Percentiles rank a stretch among this genome's conserved stretches.
phyloP scores from a whole-genome alignment of 2,329 filamentous ascomycete species.

The Calonectria crousiana region DNA sequence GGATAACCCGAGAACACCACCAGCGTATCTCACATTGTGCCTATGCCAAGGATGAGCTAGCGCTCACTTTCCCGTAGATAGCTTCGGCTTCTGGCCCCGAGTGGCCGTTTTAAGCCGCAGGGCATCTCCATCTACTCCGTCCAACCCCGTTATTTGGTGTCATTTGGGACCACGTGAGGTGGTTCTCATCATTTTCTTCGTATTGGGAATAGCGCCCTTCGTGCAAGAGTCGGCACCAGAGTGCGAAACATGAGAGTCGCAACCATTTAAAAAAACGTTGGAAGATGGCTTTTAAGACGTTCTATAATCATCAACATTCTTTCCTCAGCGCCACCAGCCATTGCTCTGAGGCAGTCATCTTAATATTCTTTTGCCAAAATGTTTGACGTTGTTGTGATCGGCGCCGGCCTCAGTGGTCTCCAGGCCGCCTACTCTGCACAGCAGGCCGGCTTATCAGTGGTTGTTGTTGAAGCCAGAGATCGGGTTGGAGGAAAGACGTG shows the following conservation, averaged over 20 bases:
- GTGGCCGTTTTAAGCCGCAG: neutral
- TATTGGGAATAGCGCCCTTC: neutral
- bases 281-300: neutral
- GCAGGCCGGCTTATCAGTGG: constrained; percentile 51
- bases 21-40: neutral
- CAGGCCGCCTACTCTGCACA: constrained; percentile 51
- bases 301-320: neutral
- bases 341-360: neutral
- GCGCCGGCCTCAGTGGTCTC: constrained; percentile 57
- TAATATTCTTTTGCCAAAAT: neutral
- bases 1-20: neutral
- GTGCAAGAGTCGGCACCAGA: neutral
- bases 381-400: constrained; percentile 55
- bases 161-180: neutral
- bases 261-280: constrained; percentile 2
- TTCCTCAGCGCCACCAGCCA: neutral
- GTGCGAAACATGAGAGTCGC: neutral
- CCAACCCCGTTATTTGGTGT: neutral
- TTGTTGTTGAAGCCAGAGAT: constrained; percentile 62
- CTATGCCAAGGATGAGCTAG: neutral
- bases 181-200: constrained; percentile 1
- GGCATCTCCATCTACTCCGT: neutral
- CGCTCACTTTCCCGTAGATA: neutral
- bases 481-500: constrained; percentile 66
- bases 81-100: neutral